Base-by-base conservation (phyloP, 139 green algal genomes). In the Auxenochlorella protothecoides region DNA sequence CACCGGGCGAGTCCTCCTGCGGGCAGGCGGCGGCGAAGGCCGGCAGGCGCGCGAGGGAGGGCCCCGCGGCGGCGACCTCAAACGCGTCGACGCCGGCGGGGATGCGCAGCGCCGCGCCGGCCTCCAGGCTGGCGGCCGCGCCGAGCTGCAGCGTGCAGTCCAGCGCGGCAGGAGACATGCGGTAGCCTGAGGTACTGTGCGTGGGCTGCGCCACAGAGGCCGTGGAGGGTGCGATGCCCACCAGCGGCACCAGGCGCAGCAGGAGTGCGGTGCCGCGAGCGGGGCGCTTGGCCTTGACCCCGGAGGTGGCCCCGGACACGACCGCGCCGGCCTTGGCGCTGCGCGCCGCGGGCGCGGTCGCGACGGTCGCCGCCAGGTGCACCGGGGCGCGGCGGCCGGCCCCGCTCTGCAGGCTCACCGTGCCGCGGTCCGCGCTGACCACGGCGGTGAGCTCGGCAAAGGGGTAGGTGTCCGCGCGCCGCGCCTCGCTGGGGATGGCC, bases 111-210 rank as follows among this genome's bases (percentile, higher is more conserved):
- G 55, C 9, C 4, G 44, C 59, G 51, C 15, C 60, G 13, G 16
- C 44, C 14, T 6, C 15, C 52, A 13, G 60, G 16, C 13, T 57
- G 56, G 2, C 16, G n/a, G 53, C 57, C 16, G 73, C 77, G 11
- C 73, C 77, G 59, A 82, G 63, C 65, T 82, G 77, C 51, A 82
- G 66, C 51, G 60, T 71, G 68, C 68, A 68, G 61, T 82, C 77
- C 56, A 82, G 63, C 54, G 76, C 51, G 51, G 77, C 71, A 9
- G 77, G 77, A 5, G 73, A 82, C 6, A 82, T 67, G 1, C 51
- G 51, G 14, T 74, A 55, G 0, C 63, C 68, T 13, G 68, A 72
- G 55, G 54, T 57, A 6, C 79, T 72, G 55, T 82, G 77, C 2
- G 9, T 10, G 2, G 68, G 15, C 5, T 11, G 11, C 4, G 12